phyloP scores from a whole-genome alignment of 1,284 basidiomycete species.

The Apiotrichum gracile region DNA sequence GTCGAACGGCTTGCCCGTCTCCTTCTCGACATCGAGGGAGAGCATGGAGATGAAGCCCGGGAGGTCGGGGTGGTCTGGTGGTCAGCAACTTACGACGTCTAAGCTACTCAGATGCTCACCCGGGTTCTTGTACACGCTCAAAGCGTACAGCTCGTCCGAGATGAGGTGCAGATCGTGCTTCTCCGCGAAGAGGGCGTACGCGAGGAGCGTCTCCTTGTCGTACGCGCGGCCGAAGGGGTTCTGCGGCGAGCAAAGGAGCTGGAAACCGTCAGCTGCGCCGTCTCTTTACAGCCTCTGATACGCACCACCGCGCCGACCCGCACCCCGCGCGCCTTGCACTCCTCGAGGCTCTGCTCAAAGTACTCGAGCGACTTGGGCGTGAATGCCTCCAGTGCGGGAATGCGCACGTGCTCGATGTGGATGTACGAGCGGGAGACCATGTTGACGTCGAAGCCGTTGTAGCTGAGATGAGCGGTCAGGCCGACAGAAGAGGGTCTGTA shows the following conservation, averaged over 20 bases:
- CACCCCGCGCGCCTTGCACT: slow-evolving; percentile 24
- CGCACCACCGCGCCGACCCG: slow-evolving; percentile 32
- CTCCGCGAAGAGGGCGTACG: slow-evolving; percentile 47
- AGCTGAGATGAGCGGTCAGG: slow-evolving; percentile 10
- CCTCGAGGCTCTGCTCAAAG: slow-evolving; percentile 20
- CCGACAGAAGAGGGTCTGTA: no score
- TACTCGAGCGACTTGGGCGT: not conserved
- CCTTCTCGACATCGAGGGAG: slow-evolving; percentile 44
- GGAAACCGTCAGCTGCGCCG: not conserved
- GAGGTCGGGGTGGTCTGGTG: slow-evolving; percentile 25
- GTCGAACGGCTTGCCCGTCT: slow-evolving; percentile 42
- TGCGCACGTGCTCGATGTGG: slow-evolving; percentile 7
- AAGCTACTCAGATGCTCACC: slow-evolving; percentile 14
- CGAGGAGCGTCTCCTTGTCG: slow-evolving; percentile 42
- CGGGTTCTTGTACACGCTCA: slow-evolving; percentile 42
- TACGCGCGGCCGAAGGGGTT: slow-evolving; percentile 47
- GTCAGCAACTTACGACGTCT: not conserved
- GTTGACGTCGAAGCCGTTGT: slow-evolving; percentile 34
- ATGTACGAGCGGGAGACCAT: slow-evolving; percentile 10
- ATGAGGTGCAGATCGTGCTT: slow-evolving; percentile 47
- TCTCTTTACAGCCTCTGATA: slow-evolving; percentile 1
- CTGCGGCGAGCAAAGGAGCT: slow-evolving; percentile 48
- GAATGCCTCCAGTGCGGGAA: slow-evolving; percentile 4
- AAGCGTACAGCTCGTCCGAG: slow-evolving; percentile 49
- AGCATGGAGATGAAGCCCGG: slow-evolving; percentile 45